Conservation (phyloP, 2,329 filamentous ascomycete genomes). For the Botrytis sinoallii region DNA sequence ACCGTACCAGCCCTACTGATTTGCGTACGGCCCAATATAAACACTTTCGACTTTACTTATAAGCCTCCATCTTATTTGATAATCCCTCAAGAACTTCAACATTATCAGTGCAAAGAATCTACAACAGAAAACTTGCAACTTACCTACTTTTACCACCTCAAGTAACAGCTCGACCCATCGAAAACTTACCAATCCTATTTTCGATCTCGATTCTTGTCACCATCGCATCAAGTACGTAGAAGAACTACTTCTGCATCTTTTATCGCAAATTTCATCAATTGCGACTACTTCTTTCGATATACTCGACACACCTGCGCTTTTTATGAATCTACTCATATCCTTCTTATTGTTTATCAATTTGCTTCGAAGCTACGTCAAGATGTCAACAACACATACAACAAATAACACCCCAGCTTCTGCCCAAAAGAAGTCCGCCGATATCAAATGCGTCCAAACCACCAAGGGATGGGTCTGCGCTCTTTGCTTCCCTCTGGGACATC, state of each 20-base stretch:
- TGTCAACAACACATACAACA: not conserved
- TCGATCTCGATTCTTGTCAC: not conserved
- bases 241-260: not conserved
- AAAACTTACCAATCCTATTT: not conserved
- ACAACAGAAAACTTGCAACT: not conserved
- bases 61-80: too few species aligned
- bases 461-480: conserved; percentile 17
- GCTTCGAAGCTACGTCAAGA: not conserved
- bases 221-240: not conserved
- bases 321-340: too few species aligned
- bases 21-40: not conserved
- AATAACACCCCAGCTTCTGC: not conserved
- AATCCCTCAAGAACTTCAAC: not conserved
- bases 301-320: not conserved
- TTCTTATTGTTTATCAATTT: not conserved
- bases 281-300: not conserved
- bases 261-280: not conserved
- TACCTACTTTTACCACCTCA: not conserved
- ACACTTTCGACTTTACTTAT: not conserved
- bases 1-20: not conserved
- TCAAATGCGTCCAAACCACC: conserved; percentile 2
- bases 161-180: not conserved
- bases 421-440: not conserved
- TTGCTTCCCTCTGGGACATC: conserved; percentile 7
- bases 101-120: not conserved